Base-by-base conservation (phyloP, 2,329 filamentous ascomycete genomes). In the Aspergillus cejpii region DNA sequence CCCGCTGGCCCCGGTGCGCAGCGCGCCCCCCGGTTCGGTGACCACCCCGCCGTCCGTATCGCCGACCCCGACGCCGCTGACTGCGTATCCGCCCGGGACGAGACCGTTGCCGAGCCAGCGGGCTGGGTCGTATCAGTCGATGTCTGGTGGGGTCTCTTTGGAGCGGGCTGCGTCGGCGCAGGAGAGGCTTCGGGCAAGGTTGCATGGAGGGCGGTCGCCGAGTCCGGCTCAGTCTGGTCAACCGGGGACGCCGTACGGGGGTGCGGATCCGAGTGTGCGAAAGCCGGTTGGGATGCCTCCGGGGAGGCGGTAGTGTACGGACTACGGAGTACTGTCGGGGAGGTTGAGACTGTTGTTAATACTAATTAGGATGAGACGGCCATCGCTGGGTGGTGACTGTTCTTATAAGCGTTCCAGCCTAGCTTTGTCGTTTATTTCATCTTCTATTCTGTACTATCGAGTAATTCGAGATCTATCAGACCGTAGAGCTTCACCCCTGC, bases 121-220 rank as follows among this genome's bases (percentile, higher is more conserved):
- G 43, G 77, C 77, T 12, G 86, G 84, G 11, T 91, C 84, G 60
- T 86, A 88, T 62, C 87, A 92, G 70, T 78, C 65, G 56, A 37
- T 60, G 58, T 52, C 59, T 51, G 64, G 47, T 45, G 57, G 48
- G 54, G 68, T 47, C 50, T 67, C 49, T 61, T 65, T 59, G 36
- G 52, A 56, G 37, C 42, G 60, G 23, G 51, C 57, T 39, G 26
- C 59, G 64, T 72, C 50, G 63, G 88, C 88, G 40, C 87, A 94
- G 69, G 87, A 94, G 57, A 76, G 87, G 55, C 72, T 96, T 56
- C 87, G 88, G 61, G 87, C 89, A 58, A 74, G 87, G 50, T 70
- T 95, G 37, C 88, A 88, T 75, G 77, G 79, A n/a, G 60, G 62
- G 5, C 50, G 62, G 37, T 63, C 63, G 8, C 61, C 61, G 15